Evolutionary conservation across 129 eudicot species (phyloP).

Genomic region (Gnaphalium uliginosum): DNA sequence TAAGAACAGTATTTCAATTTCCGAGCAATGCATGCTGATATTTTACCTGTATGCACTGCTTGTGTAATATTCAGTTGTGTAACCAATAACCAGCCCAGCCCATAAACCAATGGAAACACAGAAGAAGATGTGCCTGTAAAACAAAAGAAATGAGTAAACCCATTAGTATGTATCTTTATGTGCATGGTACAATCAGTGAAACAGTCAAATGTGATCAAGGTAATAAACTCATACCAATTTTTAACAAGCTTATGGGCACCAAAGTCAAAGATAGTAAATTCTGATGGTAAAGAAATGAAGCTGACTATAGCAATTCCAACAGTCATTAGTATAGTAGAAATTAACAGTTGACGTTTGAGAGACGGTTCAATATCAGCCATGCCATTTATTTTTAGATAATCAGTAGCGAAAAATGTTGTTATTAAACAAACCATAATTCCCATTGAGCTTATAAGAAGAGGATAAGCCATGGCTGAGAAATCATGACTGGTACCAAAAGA

Average conservation of each 20-base stretch:
- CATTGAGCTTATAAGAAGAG: constrained; percentile 53
- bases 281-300: constrained; percentile 47
- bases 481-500: constrained; percentile 49
- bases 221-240: constrained; percentile 33
- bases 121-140: constrained; percentile 49
- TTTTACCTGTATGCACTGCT: constrained; percentile 48
- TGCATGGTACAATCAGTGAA: constrained; percentile 16
- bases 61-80: constrained; percentile 49
- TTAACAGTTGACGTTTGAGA: constrained; percentile 51
- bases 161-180: not conserved
- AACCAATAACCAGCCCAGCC: constrained; percentile 55
- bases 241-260: constrained; percentile 45
- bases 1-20: not conserved
- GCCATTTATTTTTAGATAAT: constrained; percentile 30
- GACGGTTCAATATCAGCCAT: constrained; percentile 49
- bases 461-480: constrained; percentile 53
- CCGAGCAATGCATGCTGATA: not conserved
- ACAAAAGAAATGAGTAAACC: not conserved
- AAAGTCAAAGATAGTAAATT: constrained; percentile 46
- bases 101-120: constrained; percentile 56
- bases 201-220: not conserved
- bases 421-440: constrained; percentile 57
- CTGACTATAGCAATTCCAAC: constrained; percentile 47
- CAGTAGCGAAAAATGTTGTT: constrained; percentile 51
- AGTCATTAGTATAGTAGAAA: constrained; percentile 57